Evolutionary conservation across 306 rosid genomes (phyloP).

Genomic region (Castanospermum australe): DNA sequence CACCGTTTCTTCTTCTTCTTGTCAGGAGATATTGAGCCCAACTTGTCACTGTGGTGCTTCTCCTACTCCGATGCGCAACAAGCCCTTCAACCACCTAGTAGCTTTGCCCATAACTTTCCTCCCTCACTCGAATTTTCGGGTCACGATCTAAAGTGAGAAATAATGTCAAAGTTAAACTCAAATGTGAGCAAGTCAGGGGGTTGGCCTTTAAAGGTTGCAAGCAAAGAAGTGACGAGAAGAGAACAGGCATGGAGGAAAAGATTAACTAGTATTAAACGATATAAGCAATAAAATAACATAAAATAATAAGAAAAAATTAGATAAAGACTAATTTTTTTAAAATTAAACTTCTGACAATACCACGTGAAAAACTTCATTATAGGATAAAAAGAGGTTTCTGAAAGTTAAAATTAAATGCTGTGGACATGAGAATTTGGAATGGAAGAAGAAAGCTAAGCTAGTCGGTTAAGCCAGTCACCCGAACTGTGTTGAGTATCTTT

Average conservation of each 20-base stretch:
- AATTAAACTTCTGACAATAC: constrained; percentile 59
- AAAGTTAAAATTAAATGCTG: too few species aligned
- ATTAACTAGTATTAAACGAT: constrained; percentile 26
- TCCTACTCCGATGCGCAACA: constrained; percentile 70
- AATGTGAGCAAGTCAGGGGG: background rate
- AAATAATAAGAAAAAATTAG: background rate
- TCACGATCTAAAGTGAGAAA: constrained; percentile 16
- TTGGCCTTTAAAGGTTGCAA: constrained; percentile 52
- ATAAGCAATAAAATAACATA: constrained; percentile 32
- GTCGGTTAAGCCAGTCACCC: too few species aligned
- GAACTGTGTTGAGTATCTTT: too few species aligned
- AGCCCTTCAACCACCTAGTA: constrained; percentile 57
- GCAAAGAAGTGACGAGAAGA: constrained; percentile 43
- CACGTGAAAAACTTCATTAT: constrained; percentile 78
- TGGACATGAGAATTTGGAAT: too few species aligned
- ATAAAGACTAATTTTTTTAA: constrained; percentile 24
- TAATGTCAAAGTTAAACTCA: background rate
- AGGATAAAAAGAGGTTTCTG: constrained; percentile 63
- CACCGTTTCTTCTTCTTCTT: constrained; percentile 53
- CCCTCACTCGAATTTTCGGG: background rate
- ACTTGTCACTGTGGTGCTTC: constrained; percentile 28
- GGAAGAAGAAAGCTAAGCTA: too few species aligned
- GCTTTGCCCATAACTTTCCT: constrained; percentile 38
- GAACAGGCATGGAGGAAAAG: constrained; percentile 39
- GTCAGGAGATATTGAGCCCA: background rate